Evolutionary conservation across 495 filamentous ascomycete species (phyloP).

Genomic region (Hypoxylon trugodes): DNA sequence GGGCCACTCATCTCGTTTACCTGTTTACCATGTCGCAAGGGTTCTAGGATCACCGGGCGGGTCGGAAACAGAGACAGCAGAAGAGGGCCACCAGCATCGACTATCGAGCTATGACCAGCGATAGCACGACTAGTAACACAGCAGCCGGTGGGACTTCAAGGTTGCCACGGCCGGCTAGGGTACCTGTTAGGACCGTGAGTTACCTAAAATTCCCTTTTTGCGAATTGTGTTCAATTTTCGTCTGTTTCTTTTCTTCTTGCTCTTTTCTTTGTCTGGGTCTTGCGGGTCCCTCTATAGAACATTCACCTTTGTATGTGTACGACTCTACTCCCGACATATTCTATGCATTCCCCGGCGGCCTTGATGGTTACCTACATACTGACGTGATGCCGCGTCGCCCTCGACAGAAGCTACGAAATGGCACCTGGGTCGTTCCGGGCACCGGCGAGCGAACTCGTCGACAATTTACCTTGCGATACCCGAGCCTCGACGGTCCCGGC

Average conservation of each 20-base stretch:
- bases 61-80: conserved; percentile 32
- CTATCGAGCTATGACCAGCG: conserved; percentile 35
- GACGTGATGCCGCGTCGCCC: conserved; percentile 40
- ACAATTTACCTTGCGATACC: conserved; percentile 62
- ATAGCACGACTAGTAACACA: conserved; percentile 22
- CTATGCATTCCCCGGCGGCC: conserved; percentile 3
- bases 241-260: conserved; percentile 3
- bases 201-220: conserved; percentile 14
- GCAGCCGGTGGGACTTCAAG: conserved; percentile 35
- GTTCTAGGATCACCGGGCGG: conserved; percentile 31
- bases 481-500: conserved; percentile 33
- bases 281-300: background rate
- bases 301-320: background rate
- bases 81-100: conserved; percentile 15
- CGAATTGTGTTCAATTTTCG: background rate
- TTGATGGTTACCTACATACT: conserved; percentile 17
- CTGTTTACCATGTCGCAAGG: conserved; percentile 22
- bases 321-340: background rate
- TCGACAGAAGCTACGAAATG: conserved; percentile 65
- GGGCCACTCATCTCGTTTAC: background rate
- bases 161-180: conserved; percentile 25
- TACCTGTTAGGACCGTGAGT: conserved; percentile 32
- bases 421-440: conserved; percentile 66
- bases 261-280: background rate
- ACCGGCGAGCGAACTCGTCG: conserved; percentile 69